phyloP scores from a whole-genome alignment of 2,329 filamentous ascomycete genomes.

The Fusarium piperis region DNA sequence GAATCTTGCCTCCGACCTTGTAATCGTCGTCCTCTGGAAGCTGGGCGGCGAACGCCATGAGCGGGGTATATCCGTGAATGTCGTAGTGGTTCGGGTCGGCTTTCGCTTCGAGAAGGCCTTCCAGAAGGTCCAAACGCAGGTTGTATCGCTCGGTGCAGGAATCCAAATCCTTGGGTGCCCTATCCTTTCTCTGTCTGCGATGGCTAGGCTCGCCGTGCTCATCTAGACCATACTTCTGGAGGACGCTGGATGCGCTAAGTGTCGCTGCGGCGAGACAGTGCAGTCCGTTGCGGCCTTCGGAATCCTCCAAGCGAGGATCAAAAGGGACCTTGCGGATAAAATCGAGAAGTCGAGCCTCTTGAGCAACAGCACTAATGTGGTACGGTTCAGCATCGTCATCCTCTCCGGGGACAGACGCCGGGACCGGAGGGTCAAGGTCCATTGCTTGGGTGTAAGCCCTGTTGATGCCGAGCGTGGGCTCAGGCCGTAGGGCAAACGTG shows the following conservation, averaged over 20 bases:
- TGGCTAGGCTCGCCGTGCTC: slow-evolving; percentile 15
- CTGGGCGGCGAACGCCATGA: slow-evolving; percentile 64
- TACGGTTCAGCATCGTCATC: slow-evolving; percentile 2
- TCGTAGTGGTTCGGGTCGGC: slow-evolving; percentile 65
- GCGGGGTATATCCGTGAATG: slow-evolving; percentile 60
- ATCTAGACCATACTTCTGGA: slow-evolving; percentile 45
- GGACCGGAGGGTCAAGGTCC: slow-evolving; percentile 39
- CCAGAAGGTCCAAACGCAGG: slow-evolving; percentile 40
- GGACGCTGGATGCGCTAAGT: slow-evolving; percentile 53
- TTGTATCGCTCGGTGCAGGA: slow-evolving; percentile 46
- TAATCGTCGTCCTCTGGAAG: slow-evolving; percentile 62
- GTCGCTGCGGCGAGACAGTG: slow-evolving; percentile 67
- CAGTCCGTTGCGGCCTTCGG: slow-evolving; percentile 63
- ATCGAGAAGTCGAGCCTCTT: slow-evolving; percentile 37
- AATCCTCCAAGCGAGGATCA: slow-evolving; percentile 39
- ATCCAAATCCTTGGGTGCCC: slow-evolving; percentile 40
- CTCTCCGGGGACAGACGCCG: not conserved
- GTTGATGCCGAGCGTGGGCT: slow-evolving; percentile 7
- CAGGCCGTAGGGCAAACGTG: not conserved
- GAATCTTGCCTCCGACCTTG: slow-evolving; percentile 56
- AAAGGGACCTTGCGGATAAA: slow-evolving; percentile 26
- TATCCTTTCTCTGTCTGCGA: slow-evolving; percentile 14
- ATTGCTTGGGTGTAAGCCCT: slow-evolving; percentile 17
- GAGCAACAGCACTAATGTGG: slow-evolving; percentile 6
- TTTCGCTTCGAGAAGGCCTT: slow-evolving; percentile 47